These are phyloP conservation scores for Diplodia corticola DNA, from an alignment of 2,329 filamentous ascomycete genomes.

Conservation along the genomic window DNA sequence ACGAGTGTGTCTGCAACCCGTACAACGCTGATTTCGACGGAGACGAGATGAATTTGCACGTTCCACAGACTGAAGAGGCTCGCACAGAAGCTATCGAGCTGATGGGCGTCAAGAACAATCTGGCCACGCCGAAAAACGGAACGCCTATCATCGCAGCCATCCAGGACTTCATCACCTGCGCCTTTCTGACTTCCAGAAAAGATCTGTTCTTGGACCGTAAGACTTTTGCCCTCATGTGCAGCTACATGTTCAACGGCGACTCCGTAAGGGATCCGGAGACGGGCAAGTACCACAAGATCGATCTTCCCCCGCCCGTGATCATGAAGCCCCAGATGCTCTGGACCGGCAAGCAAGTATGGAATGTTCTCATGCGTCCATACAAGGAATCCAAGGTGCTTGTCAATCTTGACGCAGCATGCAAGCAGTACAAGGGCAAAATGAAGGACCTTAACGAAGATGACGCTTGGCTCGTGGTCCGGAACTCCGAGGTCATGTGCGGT, in stretches of 20 bases:
- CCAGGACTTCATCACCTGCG: slow-evolving; percentile 97
- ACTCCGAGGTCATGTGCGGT: slow-evolving; percentile 97
- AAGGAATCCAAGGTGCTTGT: slow-evolving; percentile 77
- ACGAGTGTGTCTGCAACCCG: slow-evolving; percentile 96
- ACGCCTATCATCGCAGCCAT: slow-evolving; percentile 99
- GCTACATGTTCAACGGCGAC: slow-evolving; percentile 86
- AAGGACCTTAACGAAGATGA: slow-evolving; percentile 76
- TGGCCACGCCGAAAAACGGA: slow-evolving; percentile 94
- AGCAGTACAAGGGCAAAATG: slow-evolving; percentile 71
- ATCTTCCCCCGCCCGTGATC: slow-evolving; percentile 83
- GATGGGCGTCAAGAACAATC: slow-evolving; percentile 97
- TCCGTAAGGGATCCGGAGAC: slow-evolving; percentile 49
- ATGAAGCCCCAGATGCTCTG: slow-evolving; percentile 83
- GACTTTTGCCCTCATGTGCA: slow-evolving; percentile 84
- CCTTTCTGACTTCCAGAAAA: slow-evolving; percentile 87
- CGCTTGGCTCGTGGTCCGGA: slow-evolving; percentile 87
- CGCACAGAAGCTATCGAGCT: slow-evolving; percentile 91
- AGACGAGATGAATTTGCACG: slow-evolving; percentile 98
- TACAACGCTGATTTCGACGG: slow-evolving; percentile 99
- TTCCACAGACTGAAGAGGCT: slow-evolving; percentile 96
- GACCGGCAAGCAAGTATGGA: slow-evolving; percentile 98
- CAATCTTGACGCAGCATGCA: slow-evolving; percentile 91
- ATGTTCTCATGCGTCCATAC: slow-evolving; percentile 86
- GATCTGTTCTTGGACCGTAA: slow-evolving; percentile 89
- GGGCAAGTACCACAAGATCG: slow-evolving; percentile 61